phyloP scores from a whole-genome alignment of 176 grass and related monocot genomes.

The Alopecurus myosuroides region DNA sequence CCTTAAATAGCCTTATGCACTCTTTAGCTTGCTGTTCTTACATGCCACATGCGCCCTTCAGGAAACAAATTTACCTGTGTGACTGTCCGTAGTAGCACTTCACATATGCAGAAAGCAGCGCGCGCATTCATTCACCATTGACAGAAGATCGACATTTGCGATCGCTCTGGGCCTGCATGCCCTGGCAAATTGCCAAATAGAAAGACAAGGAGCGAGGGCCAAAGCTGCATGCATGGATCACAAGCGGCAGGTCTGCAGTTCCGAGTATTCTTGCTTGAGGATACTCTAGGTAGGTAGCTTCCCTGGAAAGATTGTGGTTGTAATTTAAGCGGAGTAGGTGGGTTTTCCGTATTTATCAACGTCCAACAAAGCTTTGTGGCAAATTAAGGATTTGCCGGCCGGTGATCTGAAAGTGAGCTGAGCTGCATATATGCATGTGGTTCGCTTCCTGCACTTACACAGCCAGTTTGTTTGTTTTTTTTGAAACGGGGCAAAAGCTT shows the following conservation, averaged over 20 bases:
- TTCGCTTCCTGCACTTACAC: neutral
- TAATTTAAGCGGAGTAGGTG: slow-evolving; percentile 33
- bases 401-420: neutral
- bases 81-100: neutral
- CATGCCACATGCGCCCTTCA: neutral
- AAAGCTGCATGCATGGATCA: slow-evolving; percentile 6
- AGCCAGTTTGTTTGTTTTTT: too few relatives aligned
- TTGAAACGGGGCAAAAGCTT: too few relatives aligned
- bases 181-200: slow-evolving; percentile 11
- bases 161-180: neutral
- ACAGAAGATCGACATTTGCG: slow-evolving; percentile 3
- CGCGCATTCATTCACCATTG: slow-evolving; percentile 7
- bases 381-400: neutral
- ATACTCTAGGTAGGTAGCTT: slow-evolving; percentile 15
- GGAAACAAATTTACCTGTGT: neutral
- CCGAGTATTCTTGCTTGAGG: neutral
- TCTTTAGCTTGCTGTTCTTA: neutral
- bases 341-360: slow-evolving; percentile 18
- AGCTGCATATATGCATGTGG: too few relatives aligned
- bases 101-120: neutral
- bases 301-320: slow-evolving; percentile 15
- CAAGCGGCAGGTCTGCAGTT: neutral
- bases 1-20: neutral
- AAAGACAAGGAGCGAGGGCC: neutral
- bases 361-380: slow-evolving; percentile 17